Evolutionary conservation across 495 filamentous ascomycete genomes (phyloP).

Genomic region (Clohesyomyces aquaticus): DNA sequence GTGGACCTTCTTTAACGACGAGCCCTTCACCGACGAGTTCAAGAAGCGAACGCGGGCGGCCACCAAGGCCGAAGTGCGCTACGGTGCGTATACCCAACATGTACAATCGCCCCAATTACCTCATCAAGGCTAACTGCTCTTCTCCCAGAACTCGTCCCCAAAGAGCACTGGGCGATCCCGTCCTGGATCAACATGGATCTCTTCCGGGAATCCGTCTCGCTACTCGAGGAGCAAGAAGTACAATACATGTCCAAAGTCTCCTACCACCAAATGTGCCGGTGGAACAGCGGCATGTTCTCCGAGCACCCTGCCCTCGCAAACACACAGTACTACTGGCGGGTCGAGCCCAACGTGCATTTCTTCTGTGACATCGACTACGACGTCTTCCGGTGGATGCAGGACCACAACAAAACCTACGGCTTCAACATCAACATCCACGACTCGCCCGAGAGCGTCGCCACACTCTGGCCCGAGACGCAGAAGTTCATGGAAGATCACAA

Average conservation of each 20-base stretch:
- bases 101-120: neutral
- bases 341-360: slow-evolving; percentile 98
- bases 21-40: slow-evolving; percentile 89
- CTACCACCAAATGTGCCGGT: slow-evolving; percentile 99
- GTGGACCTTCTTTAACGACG: slow-evolving; percentile 99
- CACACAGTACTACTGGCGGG: slow-evolving; percentile 95
- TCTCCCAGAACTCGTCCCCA: slow-evolving; percentile 74
- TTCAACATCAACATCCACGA: slow-evolving; percentile 99
- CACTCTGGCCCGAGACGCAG: slow-evolving; percentile 92
- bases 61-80: slow-evolving; percentile 83
- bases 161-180: slow-evolving; percentile 92
- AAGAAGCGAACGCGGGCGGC: slow-evolving; percentile 73
- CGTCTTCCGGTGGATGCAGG: slow-evolving; percentile 96
- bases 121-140: neutral
- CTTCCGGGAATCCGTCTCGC: slow-evolving; percentile 78
- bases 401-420: slow-evolving; percentile 97
- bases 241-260: slow-evolving; percentile 87
- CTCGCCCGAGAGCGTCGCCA: slow-evolving; percentile 77
- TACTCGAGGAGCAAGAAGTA: slow-evolving; percentile 80
- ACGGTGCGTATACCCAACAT: slow-evolving; percentile 64
- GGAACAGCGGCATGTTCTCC: slow-evolving; percentile 98
- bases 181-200: slow-evolving; percentile 89
- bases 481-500: slow-evolving; percentile 83
- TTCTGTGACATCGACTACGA: slow-evolving; percentile 99
- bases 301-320: slow-evolving; percentile 85